Conservation (phyloP, 148 eudicot species). For the Suaeda aralocaspica region DNA sequence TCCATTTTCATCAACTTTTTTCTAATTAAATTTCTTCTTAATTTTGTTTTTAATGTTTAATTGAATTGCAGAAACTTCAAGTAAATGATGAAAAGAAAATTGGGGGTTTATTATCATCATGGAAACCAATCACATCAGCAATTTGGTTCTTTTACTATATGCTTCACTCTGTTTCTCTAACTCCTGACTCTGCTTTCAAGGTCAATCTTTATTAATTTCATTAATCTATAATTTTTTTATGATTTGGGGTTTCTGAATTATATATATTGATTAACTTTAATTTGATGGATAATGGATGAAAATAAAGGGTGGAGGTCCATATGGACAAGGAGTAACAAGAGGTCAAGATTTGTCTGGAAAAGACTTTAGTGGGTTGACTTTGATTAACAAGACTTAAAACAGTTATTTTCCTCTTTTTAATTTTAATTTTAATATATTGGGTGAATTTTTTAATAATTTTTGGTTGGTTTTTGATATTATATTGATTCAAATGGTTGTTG, state of each 20-base stretch:
- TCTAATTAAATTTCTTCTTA: neutral
- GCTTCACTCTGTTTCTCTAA: slow-evolving; percentile 66
- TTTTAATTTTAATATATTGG: neutral
- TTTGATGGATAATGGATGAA: neutral
- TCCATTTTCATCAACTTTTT: slow-evolving; percentile 6
- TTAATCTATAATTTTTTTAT: neutral
- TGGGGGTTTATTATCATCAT: slow-evolving; percentile 16
- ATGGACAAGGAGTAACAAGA: slow-evolving; percentile 87
- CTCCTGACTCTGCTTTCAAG: slow-evolving; percentile 90
- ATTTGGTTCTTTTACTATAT: slow-evolving; percentile 55
- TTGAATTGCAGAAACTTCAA: slow-evolving; percentile 12
- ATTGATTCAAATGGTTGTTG: neutral
- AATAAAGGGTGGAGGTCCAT: slow-evolving; percentile 91
- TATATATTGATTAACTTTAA: neutral
- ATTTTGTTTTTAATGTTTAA: slow-evolving; percentile 2
- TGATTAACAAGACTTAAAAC: slow-evolving; percentile 98
- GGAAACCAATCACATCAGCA: slow-evolving; percentile 44
- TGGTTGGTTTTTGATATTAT: neutral
- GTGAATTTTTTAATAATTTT: neutral
- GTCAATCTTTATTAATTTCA: slow-evolving; percentile 21
- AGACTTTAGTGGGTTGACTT: slow-evolving; percentile 80
- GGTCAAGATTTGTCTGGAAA: slow-evolving; percentile 92
- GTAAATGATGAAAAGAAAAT: slow-evolving; percentile 6
- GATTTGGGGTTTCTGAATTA: neutral
- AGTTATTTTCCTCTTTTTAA: slow-evolving; percentile 25